A percentile compares a stretch with the other conserved stretches of the same genome.
phyloP scores from a whole-genome alignment of 1,139 yeast genomes.

The Taphrina communis region DNA sequence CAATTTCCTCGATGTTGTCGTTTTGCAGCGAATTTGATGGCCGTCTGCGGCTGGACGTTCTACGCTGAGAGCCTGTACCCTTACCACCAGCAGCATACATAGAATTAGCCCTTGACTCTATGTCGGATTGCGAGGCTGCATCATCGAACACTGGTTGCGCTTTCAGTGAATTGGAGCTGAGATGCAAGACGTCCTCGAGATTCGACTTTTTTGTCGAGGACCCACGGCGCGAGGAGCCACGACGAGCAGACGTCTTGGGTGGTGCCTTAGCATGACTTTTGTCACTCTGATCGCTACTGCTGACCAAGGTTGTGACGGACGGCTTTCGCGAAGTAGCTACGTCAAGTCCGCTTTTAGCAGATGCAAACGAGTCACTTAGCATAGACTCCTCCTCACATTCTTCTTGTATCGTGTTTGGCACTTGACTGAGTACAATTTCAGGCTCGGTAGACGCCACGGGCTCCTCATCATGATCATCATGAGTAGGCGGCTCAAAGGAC shows the following conservation, averaged over 20 bases:
- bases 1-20: constrained; percentile 10
- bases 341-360: not conserved
- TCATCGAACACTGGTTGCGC: not conserved
- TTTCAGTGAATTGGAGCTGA: not conserved
- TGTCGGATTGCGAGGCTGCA: not conserved
- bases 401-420: not conserved
- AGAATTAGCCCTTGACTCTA: not conserved
- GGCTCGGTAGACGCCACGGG: not conserved
- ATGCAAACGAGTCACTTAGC: not conserved
- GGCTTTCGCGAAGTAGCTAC: not conserved
- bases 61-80: not conserved
- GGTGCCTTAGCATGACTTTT: not conserved
- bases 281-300: not conserved
- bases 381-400: constrained; percentile 8
- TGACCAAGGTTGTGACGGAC: not conserved
- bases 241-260: constrained; percentile 2
- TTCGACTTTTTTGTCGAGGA: not conserved
- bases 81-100: not conserved
- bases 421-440: not conserved
- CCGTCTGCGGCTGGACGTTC: constrained; percentile 18
- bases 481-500: not conserved
- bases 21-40: not conserved
- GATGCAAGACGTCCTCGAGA: constrained; percentile 1
- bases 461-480: not conserved
- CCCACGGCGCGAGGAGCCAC: not conserved